Evolutionary conservation across 495 filamentous ascomycete species (phyloP).

Genomic region (Penicillium bialowiezense): DNA sequence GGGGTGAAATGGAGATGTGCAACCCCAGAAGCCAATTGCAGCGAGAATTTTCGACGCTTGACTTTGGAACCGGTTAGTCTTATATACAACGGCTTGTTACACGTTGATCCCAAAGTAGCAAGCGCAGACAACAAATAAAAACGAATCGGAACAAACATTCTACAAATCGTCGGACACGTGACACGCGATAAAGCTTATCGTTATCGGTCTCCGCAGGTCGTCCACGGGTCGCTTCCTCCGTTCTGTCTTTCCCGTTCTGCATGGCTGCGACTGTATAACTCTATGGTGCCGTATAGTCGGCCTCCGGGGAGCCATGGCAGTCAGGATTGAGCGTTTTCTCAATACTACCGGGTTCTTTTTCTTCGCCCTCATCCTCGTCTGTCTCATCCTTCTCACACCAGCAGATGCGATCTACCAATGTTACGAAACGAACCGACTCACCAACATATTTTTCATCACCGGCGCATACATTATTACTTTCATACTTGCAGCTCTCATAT

Average conservation of each 20-base stretch:
- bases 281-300: conserved; percentile 11
- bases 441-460: conserved; percentile 82
- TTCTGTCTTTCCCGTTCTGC: not conserved
- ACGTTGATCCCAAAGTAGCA: not conserved
- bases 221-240: not conserved
- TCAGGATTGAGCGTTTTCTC: conserved; percentile 69
- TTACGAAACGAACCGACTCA: conserved; percentile 56
- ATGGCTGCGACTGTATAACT: conserved; percentile 2
- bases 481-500: conserved; percentile 69
- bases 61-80: not conserved
- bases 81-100: not conserved
- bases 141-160: not conserved
- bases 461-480: conserved; percentile 75
- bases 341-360: conserved; percentile 79
- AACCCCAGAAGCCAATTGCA: not conserved
- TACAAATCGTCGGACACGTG: too few relatives aligned
- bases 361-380: conserved; percentile 68
- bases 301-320: conserved; percentile 38
- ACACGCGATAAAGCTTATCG: conserved; percentile 1
- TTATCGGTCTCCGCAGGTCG: not conserved
- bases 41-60: not conserved
- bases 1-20: too few relatives aligned
- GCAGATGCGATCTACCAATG: conserved; percentile 81
- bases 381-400: conserved; percentile 76
- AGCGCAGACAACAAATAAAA: not conserved